These are phyloP conservation scores for Trifolium pratense DNA, from an alignment of 306 rosid species.

Conservation along the genomic window DNA sequence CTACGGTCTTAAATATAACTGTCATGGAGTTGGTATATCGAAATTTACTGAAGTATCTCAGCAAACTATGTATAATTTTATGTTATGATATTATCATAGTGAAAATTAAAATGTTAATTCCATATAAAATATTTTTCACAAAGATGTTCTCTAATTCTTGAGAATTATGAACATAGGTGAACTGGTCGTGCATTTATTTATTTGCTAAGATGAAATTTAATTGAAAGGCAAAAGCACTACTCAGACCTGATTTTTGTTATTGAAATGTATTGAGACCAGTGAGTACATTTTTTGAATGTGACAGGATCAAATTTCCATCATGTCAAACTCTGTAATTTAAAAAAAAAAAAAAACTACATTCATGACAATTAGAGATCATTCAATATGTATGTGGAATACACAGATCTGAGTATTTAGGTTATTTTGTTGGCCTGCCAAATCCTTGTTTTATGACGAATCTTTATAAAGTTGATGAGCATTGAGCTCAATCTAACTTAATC, in stretches of 20 bases:
- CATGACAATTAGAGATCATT: background rate
- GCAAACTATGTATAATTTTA: too few species aligned
- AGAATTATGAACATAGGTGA: background rate
- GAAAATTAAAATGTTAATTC: too few species aligned
- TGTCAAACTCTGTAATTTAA: too few species aligned
- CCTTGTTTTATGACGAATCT: slow-evolving; percentile 15
- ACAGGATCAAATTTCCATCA: too few species aligned
- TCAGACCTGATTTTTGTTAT: too few species aligned
- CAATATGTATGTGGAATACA: too few species aligned
- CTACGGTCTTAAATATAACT: background rate
- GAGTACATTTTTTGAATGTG: too few species aligned
- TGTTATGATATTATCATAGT: too few species aligned
- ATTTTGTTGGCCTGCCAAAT: slow-evolving; percentile 28
- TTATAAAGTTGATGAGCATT: slow-evolving; percentile 23
- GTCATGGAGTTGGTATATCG: background rate
- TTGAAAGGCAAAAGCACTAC: too few species aligned
- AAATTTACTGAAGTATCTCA: background rate
- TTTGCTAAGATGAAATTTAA: too few species aligned
- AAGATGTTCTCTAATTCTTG: background rate
- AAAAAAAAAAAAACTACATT: background rate
- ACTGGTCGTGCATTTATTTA: background rate
- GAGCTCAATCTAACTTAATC: slow-evolving; percentile 23
- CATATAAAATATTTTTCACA: too few species aligned
- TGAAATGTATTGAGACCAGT: too few species aligned
- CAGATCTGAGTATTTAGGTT: slow-evolving; percentile 13